Evolutionary conservation across 2,329 filamentous ascomycete genomes (phyloP).

Genomic region (Sporothrix pallida): DNA sequence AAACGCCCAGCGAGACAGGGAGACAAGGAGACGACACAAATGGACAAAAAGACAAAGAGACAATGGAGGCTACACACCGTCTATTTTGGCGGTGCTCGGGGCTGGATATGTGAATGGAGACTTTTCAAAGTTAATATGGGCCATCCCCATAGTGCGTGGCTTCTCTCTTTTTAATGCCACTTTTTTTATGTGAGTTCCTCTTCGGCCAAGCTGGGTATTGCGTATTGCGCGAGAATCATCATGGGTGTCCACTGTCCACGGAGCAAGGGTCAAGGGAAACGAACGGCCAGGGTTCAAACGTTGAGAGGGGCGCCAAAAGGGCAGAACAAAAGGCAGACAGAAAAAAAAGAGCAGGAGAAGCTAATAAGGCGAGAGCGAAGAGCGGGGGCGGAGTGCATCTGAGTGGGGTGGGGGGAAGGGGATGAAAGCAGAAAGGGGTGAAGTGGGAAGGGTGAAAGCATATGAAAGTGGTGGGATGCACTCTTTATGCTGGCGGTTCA

Average conservation of each 20-base stretch:
- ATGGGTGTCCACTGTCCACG: neutral
- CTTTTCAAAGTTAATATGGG: too few relatives aligned
- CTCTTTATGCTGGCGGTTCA: neutral
- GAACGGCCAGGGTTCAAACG: neutral
- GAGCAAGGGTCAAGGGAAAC: neutral
- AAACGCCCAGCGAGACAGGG: too few relatives aligned
- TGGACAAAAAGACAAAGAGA: neutral
- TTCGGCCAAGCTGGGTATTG: constrained; percentile 3
- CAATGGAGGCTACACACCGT: neutral
- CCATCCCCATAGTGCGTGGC: too few relatives aligned
- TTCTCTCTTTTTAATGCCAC: too few relatives aligned
- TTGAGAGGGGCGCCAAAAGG: neutral
- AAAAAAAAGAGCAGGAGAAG: neutral
- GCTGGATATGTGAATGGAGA: neutral
- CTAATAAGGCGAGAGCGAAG: constrained; percentile 10
- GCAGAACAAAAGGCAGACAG: neutral
- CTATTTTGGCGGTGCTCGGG: constrained; percentile 15
- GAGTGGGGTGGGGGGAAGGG: constrained; percentile 19
- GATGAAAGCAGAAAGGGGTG: neutral
- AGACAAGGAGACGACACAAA: neutral
- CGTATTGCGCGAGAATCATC: neutral
- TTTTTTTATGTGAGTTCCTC: too few relatives aligned
- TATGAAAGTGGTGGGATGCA: constrained; percentile 1
- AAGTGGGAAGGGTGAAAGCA: neutral
- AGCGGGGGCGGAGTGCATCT: constrained; percentile 18